Conservation (phyloP, 1,139 yeast genomes). For the Petasospora rhodanensis region DNA sequence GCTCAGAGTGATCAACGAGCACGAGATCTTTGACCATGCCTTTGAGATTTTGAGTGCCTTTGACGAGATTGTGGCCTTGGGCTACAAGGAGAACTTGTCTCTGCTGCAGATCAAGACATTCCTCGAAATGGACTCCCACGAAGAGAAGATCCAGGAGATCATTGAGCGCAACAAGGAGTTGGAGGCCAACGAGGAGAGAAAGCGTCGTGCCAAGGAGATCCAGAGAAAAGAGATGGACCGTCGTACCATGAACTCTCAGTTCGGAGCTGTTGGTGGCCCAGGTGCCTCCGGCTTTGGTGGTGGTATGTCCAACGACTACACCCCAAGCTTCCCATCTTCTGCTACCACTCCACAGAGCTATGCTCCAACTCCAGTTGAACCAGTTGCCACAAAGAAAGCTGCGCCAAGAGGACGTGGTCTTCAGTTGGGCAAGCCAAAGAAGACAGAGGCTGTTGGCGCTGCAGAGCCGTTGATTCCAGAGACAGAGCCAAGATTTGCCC, state of each 20-base stretch:
- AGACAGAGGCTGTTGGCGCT: constrained; percentile 27
- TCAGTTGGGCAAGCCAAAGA: constrained; percentile 68
- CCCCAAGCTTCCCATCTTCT: too few species aligned
- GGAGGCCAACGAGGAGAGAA: constrained; percentile 96
- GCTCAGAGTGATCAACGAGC: constrained; percentile 71
- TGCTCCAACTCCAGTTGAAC: constrained; percentile 31
- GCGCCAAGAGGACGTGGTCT: constrained; percentile 68
- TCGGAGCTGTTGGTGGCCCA: constrained; percentile 4
- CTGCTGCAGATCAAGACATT: constrained; percentile 81
- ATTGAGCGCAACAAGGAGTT: constrained; percentile 95
- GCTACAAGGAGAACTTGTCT: constrained; percentile 85
- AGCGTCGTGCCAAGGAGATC: constrained; percentile 91
- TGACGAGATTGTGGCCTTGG: constrained; percentile 88
- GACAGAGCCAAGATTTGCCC: constrained; percentile 24
- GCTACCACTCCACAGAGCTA: constrained; percentile 26
- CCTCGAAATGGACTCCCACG: constrained; percentile 97
- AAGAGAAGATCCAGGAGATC: constrained; percentile 96
- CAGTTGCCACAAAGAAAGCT: constrained; percentile 29
- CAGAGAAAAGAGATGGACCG: constrained; percentile 65
- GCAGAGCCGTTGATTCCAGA: constrained; percentile 43
- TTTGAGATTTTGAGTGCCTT: constrained; percentile 89
- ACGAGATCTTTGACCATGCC: constrained; percentile 78
- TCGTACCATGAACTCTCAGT: constrained; percentile 14
- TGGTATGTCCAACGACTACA: too few species aligned
- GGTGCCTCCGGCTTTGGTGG: constrained; percentile 7